Percentiles rank a stretch among this genome's conserved stretches.
These are phyloP conservation scores for Scleromitrula shiraiana DNA, from an alignment of 2,329 filamentous ascomycete genomes.

Conservation along the genomic window DNA sequence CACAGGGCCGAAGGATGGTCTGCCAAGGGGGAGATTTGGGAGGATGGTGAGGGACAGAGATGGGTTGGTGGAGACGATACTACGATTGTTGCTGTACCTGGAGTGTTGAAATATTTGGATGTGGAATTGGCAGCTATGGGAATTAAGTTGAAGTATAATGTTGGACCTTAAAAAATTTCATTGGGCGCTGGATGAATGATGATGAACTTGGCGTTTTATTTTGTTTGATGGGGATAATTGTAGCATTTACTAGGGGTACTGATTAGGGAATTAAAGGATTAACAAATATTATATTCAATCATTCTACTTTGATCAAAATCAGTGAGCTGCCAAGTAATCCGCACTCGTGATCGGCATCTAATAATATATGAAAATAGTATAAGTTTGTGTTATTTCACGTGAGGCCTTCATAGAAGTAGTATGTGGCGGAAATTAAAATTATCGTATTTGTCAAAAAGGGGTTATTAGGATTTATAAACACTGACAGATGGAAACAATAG, in stretches of 20 bases:
- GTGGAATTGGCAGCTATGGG: constrained; percentile 96
- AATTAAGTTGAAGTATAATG: constrained; percentile 85
- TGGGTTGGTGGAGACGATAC: constrained; percentile 88
- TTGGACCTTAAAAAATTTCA: constrained; percentile 39
- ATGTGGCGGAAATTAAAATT: not conserved
- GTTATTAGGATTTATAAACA: not conserved
- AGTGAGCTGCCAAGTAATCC: not conserved
- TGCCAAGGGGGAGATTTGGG: constrained; percentile 72
- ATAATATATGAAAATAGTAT: too few species aligned
- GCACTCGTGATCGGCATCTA: too few species aligned
- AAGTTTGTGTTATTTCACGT: too few species aligned
- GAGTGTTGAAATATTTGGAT: constrained; percentile 86
- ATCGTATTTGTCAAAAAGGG: not conserved
- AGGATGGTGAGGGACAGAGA: constrained; percentile 76
- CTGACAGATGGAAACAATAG: too few species aligned
- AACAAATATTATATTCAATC: not conserved
- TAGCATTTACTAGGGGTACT: constrained; percentile 17
- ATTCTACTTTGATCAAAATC: not conserved
- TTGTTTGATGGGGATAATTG: constrained; percentile 8
- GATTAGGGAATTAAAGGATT: not conserved
- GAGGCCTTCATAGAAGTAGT: too few species aligned
- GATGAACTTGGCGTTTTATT: constrained; percentile 12
- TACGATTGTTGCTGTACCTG: constrained; percentile 84
- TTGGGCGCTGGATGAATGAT: not conserved
- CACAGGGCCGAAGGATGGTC: constrained; percentile 29